Base-by-base conservation (phyloP, 2,329 filamentous ascomycete species). In the Botrytis squamosa region DNA sequence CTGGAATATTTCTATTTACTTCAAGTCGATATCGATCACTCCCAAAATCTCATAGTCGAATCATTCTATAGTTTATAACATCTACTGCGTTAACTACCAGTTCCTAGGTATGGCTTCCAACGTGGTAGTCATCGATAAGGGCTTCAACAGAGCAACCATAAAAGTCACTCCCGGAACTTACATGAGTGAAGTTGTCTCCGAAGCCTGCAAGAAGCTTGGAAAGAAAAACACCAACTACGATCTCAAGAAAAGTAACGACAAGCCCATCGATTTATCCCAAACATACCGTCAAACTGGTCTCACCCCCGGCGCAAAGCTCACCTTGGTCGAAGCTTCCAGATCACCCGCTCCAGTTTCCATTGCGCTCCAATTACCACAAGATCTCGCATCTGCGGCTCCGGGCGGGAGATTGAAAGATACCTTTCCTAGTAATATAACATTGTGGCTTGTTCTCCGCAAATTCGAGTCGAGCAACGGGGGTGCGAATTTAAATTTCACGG, bases 391-490 rank as follows among this genome's bases (percentile, higher is more conserved):
- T 63, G 85, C 87, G 67, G 86, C 88, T 33, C 87, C 90, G 2
- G 89, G 89, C 76, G 89, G 90, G 38, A 90, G 94, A 44, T 83
- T 97, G 59, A 89, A 90, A 73, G 91, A 96, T 81, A 97, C 96
- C 81, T 94, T 98, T 75, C 91, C 95, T 1, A 97, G 93, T 82
- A 92, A 93, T 77, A 93, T 93, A 52, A 93, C 94, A 29, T 82
- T 99, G 82, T 99, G 96, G 96, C 89, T 94, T 77, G 86, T 98
- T 42, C 82, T 99, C 73, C 91, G 96, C 74, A 93, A 96, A 80
- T 97, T 98, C 77, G 96, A 99, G 83, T 92, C 92, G 3, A 57
- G 49, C 76, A 89, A 86, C 67, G 85, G 86, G 73, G 87, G 87
- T 14, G 85, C 83, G 71, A 89, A 85, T 72, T 84, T 93, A 77